These are phyloP conservation scores for Cytospora leucostoma DNA, from an alignment of 2,329 filamentous ascomycete species.

Conservation along the genomic window DNA sequence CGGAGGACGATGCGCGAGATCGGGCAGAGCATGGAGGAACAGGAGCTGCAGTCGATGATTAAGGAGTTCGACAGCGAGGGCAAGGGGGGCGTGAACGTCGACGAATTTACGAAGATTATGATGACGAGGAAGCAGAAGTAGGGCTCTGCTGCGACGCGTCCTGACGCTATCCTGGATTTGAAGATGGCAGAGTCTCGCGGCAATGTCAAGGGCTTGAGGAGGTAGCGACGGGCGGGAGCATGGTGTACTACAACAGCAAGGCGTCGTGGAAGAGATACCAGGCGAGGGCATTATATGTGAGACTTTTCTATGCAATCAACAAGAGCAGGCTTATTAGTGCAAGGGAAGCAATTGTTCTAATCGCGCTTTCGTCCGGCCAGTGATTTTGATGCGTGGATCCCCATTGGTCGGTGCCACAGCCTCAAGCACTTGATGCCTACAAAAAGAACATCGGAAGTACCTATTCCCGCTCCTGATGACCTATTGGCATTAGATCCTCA, in stretches of 20 bases:
- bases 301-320: conserved; percentile 11
- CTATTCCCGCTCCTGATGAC: conserved; percentile 69
- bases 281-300: conserved; percentile 10
- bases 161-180: conserved; percentile 15
- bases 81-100: conserved; percentile 74
- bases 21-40: conserved; percentile 89
- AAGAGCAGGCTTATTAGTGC: conserved; percentile 5
- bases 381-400: conserved; percentile 4
- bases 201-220: conserved; percentile 5
- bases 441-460: conserved; percentile 67
- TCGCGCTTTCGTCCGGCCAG: background rate
- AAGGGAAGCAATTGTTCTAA: conserved; percentile 1
- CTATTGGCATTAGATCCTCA: conserved; percentile 54
- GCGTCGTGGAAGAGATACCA: conserved; percentile 17
- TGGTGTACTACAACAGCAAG: background rate
- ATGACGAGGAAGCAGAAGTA: conserved; percentile 39
- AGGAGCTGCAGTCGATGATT: conserved; percentile 94
- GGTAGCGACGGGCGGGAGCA: background rate
- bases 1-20: conserved; percentile 85
- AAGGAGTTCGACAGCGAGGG: conserved; percentile 96
- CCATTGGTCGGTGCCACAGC: background rate
- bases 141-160: conserved; percentile 9
- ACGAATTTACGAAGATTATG: conserved; percentile 70
- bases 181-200: conserved; percentile 3
- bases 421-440: conserved; percentile 48